These are phyloP conservation scores for Globisporangium paddicum DNA, from an alignment of 352 stramenopile species.

Conservation along the genomic window DNA sequence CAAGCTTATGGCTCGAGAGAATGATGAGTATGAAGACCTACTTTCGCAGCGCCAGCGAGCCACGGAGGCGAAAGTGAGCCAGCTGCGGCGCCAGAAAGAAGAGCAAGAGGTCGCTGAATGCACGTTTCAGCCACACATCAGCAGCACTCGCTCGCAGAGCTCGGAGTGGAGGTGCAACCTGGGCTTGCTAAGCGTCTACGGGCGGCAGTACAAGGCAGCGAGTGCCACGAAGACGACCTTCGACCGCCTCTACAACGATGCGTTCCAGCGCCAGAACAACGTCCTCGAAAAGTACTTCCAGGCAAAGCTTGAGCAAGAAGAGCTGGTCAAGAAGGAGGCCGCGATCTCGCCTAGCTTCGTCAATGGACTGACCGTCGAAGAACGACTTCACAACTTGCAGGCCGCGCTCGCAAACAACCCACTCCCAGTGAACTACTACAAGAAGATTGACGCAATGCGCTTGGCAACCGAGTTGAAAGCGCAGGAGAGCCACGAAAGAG, in stretches of 20 bases:
- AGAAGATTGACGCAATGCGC: conserved; percentile 50
- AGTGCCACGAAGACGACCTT: conserved; percentile 19
- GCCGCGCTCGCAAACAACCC: conserved; percentile 35
- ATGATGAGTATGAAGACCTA: conserved; percentile 20
- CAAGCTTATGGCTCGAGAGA: conserved; percentile 15
- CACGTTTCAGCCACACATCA: conserved; percentile 47
- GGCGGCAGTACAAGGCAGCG: conserved; percentile 2
- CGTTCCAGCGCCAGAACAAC: conserved; percentile 46
- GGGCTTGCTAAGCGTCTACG: conserved; percentile 1
- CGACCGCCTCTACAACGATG: conserved; percentile 49
- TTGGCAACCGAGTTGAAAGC: conserved; percentile 25
- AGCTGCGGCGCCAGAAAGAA: conserved; percentile 32
- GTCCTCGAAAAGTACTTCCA: conserved; percentile 29
- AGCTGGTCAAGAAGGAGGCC: conserved; percentile 35
- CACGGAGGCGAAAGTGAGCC: conserved; percentile 19
- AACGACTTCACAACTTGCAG: conserved; percentile 40
- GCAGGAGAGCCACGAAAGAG: conserved; percentile 24
- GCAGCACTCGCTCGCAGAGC: neutral
- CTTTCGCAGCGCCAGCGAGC: conserved; percentile 27
- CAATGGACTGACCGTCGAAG: conserved; percentile 42
- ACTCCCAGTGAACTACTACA: conserved; percentile 42
- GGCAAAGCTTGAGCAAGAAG: conserved; percentile 36
- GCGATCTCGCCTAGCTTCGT: conserved; percentile 37
- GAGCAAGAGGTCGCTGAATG: conserved; percentile 40
- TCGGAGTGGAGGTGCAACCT: conserved; percentile 5